A percentile compares a stretch with the other conserved stretches of the same genome.
These are phyloP conservation scores for Penicillium sp. DNA, from an alignment of 2,329 filamentous ascomycete genomes.

Conservation along the genomic window DNA sequence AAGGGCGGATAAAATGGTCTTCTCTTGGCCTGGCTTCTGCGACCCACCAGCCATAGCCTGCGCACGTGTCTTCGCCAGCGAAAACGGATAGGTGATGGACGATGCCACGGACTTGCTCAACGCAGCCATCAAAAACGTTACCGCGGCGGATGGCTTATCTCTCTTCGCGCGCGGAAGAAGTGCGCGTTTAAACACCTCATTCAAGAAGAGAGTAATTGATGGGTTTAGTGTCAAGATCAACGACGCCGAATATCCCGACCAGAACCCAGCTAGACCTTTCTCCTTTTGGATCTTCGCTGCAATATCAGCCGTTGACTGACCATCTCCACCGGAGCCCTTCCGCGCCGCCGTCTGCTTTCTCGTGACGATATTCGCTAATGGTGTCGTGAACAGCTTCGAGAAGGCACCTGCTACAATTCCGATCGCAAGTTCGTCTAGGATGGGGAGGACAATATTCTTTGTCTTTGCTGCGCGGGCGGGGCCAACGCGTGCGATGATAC, in stretches of 20 bases:
- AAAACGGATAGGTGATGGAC: conserved; percentile 79
- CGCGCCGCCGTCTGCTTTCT: conserved; percentile 68
- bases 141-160: conserved; percentile 52
- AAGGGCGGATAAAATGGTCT: conserved; percentile 12
- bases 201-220: conserved; percentile 80
- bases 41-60: conserved; percentile 53
- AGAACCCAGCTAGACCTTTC: conserved; percentile 74
- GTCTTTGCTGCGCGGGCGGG: conserved; percentile 19
- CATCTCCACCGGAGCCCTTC: conserved; percentile 8
- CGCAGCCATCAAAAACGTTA: conserved; percentile 70
- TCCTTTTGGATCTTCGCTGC: conserved; percentile 64
- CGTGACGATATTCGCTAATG: conserved; percentile 78
- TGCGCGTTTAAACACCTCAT: conserved; percentile 67
- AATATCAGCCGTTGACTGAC: conserved; percentile 55
- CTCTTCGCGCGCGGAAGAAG: conserved; percentile 57
- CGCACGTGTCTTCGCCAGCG: conserved; percentile 77
- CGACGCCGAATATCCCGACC: conserved; percentile 83
- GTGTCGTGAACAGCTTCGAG: conserved; percentile 74
- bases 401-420: conserved; percentile 71
- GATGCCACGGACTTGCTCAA: conserved; percentile 77
- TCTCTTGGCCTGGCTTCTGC: conserved; percentile 4
- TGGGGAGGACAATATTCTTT: conserved; percentile 50
- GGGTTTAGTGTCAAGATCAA: conserved; percentile 82
- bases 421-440: conserved; percentile 71
- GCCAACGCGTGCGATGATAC: conserved; percentile 43